Evolutionary conservation across 306 rosid species (phyloP).

Genomic region (Castanea sativa): DNA sequence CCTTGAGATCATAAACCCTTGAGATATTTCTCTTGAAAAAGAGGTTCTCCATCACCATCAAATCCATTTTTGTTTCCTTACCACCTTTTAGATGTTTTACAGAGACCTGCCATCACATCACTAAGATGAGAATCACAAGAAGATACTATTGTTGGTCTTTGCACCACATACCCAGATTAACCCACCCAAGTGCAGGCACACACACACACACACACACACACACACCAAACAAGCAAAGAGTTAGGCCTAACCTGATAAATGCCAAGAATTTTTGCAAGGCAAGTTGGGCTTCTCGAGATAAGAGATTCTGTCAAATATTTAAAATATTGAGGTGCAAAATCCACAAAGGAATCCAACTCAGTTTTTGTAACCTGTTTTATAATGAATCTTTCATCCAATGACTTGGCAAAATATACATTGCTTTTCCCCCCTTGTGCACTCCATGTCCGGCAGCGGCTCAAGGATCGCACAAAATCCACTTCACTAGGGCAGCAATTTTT

Average conservation of each 20-base stretch:
- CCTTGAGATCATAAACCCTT: slow-evolving; percentile 93
- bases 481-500: slow-evolving; percentile 83
- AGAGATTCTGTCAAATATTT: slow-evolving; percentile 73
- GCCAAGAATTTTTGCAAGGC: slow-evolving; percentile 97
- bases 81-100: slow-evolving; percentile 86
- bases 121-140: slow-evolving; percentile 4
- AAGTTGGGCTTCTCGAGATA: slow-evolving; percentile 79
- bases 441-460: slow-evolving; percentile 92
- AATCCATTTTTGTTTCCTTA: slow-evolving; percentile 84
- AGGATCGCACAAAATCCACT: slow-evolving; percentile 79
- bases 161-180: not conserved
- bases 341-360: slow-evolving; percentile 90
- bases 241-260: slow-evolving; percentile 69
- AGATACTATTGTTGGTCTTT: not conserved
- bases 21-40: slow-evolving; percentile 83
- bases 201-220: not conserved
- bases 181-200: not conserved
- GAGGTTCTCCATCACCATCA: slow-evolving; percentile 98
- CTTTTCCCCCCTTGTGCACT: slow-evolving; percentile 99
- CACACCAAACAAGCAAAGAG: not conserved
- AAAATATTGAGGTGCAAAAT: slow-evolving; percentile 82
- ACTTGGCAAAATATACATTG: slow-evolving; percentile 94
- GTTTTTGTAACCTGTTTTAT: slow-evolving; percentile 91
- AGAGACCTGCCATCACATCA: slow-evolving; percentile 58
- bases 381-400: slow-evolving; percentile 89